Base-by-base conservation (phyloP, 306 rosid species). In the Dalbergia cochinchinensis region DNA sequence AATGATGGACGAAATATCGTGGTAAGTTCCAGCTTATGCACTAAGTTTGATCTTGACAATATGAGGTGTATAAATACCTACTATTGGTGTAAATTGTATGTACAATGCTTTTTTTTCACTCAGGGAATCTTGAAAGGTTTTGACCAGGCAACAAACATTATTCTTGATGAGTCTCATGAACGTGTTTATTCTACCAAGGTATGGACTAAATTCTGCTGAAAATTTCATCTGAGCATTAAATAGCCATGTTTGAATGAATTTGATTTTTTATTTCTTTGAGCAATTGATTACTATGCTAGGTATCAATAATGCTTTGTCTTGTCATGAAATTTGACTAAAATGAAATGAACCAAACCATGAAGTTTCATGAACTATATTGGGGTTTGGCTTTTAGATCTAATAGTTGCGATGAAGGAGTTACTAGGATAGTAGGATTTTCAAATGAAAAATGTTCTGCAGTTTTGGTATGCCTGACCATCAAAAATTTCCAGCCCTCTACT, bases 81-180 rank as follows among this genome's bases (percentile, higher is more conserved):
- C 22, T 20, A 20, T 20, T 20, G 22, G 22, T 20, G 22, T 20
- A 20, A 20, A 0, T 20, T 20, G 22, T 20, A 20, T 20, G 22
- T 20, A 20, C 22, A 20, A 20, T 20, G 22, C 41, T n/a, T 70
- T 69, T 78, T 45, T 57, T 45, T 51, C 64, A 9, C 77, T 80
- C 72, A 93, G 99, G 99, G 99, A 61, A 74, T 93, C 44, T 83
- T 95, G 84, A 95, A 91, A 85, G 99, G 99, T 78, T 95, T 92
- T 82, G 99, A 95, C 80, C 99, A 93, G 92, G 98, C 99, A 60
- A 95, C 99, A 13, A 95, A 95, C 78, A 95, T 95, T n/a, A 95
- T 95, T 82, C 98, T 95, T 15, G 99, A 95, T 78, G 99, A 95
- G 80, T 95, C 98, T 54, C 97, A 91, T 78, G 99, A 95, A 83